A percentile compares a stretch with the other conserved stretches of the same genome.
These are phyloP conservation scores for Beta corolliflora DNA, from an alignment of 179 eudicot genomes.

Conservation along the genomic window DNA sequence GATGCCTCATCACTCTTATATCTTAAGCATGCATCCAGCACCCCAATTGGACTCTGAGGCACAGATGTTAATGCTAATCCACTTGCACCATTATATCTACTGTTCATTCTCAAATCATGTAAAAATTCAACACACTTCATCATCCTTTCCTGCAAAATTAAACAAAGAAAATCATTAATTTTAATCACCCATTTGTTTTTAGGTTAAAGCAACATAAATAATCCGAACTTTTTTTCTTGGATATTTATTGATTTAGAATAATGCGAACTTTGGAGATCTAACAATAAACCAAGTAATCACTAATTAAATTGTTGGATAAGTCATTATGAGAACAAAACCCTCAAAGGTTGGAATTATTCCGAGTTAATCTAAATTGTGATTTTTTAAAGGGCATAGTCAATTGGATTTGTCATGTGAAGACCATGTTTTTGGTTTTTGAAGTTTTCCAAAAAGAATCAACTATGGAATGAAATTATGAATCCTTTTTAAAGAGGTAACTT, in stretches of 20 bases:
- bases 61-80: conserved; percentile 29
- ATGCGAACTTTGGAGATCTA: too few relatives aligned
- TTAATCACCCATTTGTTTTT: background rate
- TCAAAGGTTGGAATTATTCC: too few relatives aligned
- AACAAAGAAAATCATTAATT: background rate
- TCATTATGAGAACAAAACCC: too few relatives aligned
- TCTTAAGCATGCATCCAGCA: conserved; percentile 64
- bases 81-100: conserved; percentile 14
- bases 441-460: background rate
- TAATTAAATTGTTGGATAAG: too few relatives aligned
- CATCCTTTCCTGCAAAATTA: conserved; percentile 58
- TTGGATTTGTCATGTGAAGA: background rate
- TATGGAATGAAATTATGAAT: background rate
- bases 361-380: background rate
- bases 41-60: conserved; percentile 78
- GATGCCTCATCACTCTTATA: conserved; percentile 49
- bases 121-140: conserved; percentile 59
- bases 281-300: too few relatives aligned
- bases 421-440: background rate
- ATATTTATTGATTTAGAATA: too few relatives aligned
- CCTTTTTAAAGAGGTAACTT: conserved; percentile 16
- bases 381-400: background rate
- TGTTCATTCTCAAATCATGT: conserved; percentile 34
- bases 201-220: too few relatives aligned
- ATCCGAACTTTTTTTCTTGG: too few relatives aligned